Conservation (phyloP, 306 rosid genomes). For the Pyrus communis region DNA sequence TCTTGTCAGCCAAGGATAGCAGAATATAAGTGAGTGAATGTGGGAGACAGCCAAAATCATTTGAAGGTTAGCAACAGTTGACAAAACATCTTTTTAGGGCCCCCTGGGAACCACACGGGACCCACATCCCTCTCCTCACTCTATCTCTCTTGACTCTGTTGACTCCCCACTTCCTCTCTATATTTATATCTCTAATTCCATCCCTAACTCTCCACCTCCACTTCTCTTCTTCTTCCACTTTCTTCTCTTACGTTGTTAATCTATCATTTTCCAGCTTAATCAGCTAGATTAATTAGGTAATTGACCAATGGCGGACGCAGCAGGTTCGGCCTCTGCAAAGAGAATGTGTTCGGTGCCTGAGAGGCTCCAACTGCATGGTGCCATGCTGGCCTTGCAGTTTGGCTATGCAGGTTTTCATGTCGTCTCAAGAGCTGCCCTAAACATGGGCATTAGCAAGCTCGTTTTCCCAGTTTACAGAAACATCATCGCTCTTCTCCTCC, state of each 20-base stretch:
- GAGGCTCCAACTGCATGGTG: conserved; percentile 75
- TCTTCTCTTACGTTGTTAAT: neutral
- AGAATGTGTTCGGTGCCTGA: conserved; percentile 79
- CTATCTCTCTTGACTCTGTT: neutral
- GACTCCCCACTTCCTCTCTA: neutral
- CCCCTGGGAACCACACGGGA: conserved; percentile 14
- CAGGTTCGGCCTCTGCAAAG: conserved; percentile 26
- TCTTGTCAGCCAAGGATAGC: conserved; percentile 29
- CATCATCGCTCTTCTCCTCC: conserved; percentile 76
- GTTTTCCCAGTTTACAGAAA: conserved; percentile 92
- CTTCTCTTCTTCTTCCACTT: neutral
- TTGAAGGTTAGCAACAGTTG: conserved; percentile 57
- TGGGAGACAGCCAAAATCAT: conserved; percentile 82
- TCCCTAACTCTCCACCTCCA: conserved; percentile 32
- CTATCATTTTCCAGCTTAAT: neutral
- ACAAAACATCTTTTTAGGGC: conserved; percentile 48
- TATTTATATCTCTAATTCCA: conserved; percentile 41
- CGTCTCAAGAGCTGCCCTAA: conserved; percentile 90
- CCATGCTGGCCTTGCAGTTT: conserved; percentile 92
- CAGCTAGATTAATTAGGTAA: neutral
- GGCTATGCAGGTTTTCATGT: conserved; percentile 98
- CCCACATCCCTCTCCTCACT: neutral
- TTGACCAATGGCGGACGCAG: conserved; percentile 50
- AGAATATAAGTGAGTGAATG: conserved; percentile 1
- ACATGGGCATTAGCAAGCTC: conserved; percentile 92